These are phyloP conservation scores for Ciborinia camelliae DNA, from an alignment of 2,329 filamentous ascomycete genomes.

Conservation along the genomic window DNA sequence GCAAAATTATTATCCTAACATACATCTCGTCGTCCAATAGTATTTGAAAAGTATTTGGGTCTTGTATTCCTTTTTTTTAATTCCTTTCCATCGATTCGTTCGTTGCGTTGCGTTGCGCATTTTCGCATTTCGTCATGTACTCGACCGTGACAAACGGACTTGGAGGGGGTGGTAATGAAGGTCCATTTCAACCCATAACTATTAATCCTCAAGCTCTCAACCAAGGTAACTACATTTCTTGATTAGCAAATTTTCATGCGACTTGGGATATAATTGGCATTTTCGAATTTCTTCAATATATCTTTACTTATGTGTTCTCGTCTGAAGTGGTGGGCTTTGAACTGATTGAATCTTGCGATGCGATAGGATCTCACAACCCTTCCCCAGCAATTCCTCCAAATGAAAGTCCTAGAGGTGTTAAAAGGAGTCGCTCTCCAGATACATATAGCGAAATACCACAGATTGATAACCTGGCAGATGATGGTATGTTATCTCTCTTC, in stretches of 20 bases:
- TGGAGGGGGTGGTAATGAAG: constrained; percentile 18
- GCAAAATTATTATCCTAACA: neutral
- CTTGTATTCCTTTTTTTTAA: neutral
- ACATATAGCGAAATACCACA: constrained; percentile 53
- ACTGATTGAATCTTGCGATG: constrained; percentile 5
- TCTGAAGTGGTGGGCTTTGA: neutral
- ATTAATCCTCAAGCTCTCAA: constrained; percentile 21
- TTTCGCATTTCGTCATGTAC: constrained; percentile 19
- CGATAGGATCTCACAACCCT: constrained; percentile 33
- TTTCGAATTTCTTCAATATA: neutral
- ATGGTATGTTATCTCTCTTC: constrained; percentile 60
- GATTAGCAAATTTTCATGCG: neutral
- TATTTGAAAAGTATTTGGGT: neutral
- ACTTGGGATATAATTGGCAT: neutral
- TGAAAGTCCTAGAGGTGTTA: constrained; percentile 64
- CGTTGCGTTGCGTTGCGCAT: constrained; percentile 13
- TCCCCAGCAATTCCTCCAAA: constrained; percentile 48
- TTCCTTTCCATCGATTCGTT: neutral
- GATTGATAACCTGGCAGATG: constrained; percentile 60
- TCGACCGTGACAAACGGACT: constrained; percentile 21
- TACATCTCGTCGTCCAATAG: constrained; percentile 2
- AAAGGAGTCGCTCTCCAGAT: constrained; percentile 72
- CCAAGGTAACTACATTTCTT: constrained; percentile 12
- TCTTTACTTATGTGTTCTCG: neutral
- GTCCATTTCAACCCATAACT: constrained; percentile 18